phyloP scores from a whole-genome alignment of 345 rosid genomes.

The Citrus cavaleriei region DNA sequence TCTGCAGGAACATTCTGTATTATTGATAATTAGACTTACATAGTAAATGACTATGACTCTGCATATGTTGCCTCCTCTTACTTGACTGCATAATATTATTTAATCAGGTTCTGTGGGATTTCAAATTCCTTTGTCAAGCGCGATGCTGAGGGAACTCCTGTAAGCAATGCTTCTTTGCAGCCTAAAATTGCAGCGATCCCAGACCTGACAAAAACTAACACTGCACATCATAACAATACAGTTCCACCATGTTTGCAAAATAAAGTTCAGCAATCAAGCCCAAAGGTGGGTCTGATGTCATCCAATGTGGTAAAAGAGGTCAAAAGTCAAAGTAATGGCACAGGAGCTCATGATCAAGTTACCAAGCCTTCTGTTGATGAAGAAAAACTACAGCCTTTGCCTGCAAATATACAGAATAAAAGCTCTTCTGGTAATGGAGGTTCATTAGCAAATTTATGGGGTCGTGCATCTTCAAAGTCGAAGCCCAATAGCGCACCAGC shows the following conservation, averaged over 20 bases:
- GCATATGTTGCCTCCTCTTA: not conserved
- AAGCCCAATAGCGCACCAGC: conserved; percentile 34
- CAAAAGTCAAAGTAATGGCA: conserved; percentile 30
- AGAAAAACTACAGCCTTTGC: conserved; percentile 36
- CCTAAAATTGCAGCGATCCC: conserved; percentile 33
- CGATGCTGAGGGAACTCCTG: conserved; percentile 39
- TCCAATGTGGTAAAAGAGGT: conserved; percentile 29
- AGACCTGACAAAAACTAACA: conserved; percentile 27
- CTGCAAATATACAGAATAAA: conserved; percentile 42
- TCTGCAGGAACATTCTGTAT: not conserved
- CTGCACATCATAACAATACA: conserved; percentile 20
- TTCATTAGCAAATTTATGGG: conserved; percentile 72
- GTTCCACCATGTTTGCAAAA: conserved; percentile 28
- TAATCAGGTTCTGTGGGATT: conserved; percentile 76
- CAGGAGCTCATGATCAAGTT: conserved; percentile 29
- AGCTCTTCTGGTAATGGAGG: conserved; percentile 43
- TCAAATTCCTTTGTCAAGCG: conserved; percentile 62
- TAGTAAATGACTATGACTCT: not conserved
- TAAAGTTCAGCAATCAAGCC: conserved; percentile 36
- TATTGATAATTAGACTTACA: not conserved
- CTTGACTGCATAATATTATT: conserved; percentile 2
- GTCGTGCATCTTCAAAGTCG: conserved; percentile 59
- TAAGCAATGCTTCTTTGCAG: conserved; percentile 25
- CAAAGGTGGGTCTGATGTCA: conserved; percentile 30
- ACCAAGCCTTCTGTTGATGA: conserved; percentile 35